Percentiles rank a stretch among this genome's conserved stretches.
phyloP scores from a whole-genome alignment of 805 yeast species.

The Candida namnaoensis region DNA sequence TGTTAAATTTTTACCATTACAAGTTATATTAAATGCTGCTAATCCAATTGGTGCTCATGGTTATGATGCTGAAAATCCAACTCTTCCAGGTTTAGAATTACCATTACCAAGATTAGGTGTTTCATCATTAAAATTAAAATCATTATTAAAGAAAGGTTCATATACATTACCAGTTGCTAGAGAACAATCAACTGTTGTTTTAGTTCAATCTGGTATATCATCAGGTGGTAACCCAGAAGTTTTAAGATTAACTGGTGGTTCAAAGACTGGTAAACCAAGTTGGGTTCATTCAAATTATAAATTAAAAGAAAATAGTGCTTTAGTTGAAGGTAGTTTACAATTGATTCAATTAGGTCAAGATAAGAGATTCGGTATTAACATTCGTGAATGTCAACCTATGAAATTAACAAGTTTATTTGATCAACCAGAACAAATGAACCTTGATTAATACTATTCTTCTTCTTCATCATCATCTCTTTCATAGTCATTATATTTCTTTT shows the following conservation, averaged over 20 bases:
- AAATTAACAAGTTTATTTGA: constrained; percentile 17
- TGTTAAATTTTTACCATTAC: constrained; percentile 68
- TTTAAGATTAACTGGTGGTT: constrained; percentile 77
- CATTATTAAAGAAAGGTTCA: constrained; percentile 46
- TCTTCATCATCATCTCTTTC: too few species aligned
- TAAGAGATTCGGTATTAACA: constrained; percentile 56
- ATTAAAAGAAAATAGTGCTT: constrained; percentile 36
- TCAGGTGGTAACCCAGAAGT: constrained; percentile 42
- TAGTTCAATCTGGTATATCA: constrained; percentile 36
- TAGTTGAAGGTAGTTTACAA: constrained; percentile 38
- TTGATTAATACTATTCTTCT: constrained; percentile 4
- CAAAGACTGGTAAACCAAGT: constrained; percentile 57
- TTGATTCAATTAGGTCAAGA: constrained; percentile 57
- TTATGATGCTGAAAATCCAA: constrained; percentile 55
- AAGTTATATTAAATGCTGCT: constrained; percentile 49
- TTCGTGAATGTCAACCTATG: constrained; percentile 57
- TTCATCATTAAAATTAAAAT: constrained; percentile 57
- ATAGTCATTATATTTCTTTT: too few species aligned
- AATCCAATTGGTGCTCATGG: constrained; percentile 64
- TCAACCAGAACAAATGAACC: constrained; percentile 3
- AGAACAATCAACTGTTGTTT: constrained; percentile 67
- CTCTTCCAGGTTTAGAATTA: constrained; percentile 64
- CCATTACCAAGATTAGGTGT: constrained; percentile 71
- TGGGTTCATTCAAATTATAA: constrained; percentile 83
- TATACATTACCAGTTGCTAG: constrained; percentile 58